These are phyloP conservation scores for Aspergillus homomorphus DNA, from an alignment of 495 filamentous ascomycete species.

Conservation along the genomic window DNA sequence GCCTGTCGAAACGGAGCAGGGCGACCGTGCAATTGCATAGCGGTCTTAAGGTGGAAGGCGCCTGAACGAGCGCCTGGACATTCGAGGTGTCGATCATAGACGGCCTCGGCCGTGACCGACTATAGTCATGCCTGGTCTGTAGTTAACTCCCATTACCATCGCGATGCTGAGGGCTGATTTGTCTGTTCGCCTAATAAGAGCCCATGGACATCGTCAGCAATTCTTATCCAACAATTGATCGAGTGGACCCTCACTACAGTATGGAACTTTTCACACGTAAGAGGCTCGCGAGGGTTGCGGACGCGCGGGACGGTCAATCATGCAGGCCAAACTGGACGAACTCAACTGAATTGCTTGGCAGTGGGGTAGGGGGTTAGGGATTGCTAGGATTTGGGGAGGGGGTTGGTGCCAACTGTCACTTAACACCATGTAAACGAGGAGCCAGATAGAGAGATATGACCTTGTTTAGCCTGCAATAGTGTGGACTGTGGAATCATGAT, in stretches of 20 bases:
- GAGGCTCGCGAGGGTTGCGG: neutral
- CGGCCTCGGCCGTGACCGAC: neutral
- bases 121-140: neutral
- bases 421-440: neutral
- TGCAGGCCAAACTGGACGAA: conserved; percentile 5
- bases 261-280: too few relatives aligned
- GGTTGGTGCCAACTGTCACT: neutral
- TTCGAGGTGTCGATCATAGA: neutral
- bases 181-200: neutral
- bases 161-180: neutral
- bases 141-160: neutral
- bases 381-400: neutral
- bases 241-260: neutral
- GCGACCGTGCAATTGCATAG: neutral
- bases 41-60: neutral
- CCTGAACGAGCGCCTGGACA: neutral
- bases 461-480: neutral
- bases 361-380: neutral
- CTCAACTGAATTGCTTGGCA: conserved; percentile 3
- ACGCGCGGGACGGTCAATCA: conserved; percentile 1
- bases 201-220: neutral
- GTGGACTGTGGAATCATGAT: neutral
- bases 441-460: neutral
- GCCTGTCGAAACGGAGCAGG: neutral
- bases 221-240: neutral